Conservation (phyloP, 306 rosid genomes). For the Myrica gale region DNA sequence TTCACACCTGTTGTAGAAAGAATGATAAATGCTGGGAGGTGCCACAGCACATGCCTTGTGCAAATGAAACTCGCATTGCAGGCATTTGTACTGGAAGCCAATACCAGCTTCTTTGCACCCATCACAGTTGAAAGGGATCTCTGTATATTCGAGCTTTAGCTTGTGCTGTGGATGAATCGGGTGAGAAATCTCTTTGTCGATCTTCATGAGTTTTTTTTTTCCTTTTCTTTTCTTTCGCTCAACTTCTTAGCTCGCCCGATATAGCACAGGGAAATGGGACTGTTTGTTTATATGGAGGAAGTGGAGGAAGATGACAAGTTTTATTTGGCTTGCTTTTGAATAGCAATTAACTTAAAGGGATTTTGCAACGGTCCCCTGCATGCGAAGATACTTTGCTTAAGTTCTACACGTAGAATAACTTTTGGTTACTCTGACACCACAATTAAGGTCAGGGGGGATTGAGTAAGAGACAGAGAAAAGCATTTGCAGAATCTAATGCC, state of each 20-base stretch:
- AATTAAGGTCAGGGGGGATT: constrained; percentile 18
- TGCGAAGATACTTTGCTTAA: constrained; percentile 43
- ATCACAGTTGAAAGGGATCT: constrained; percentile 52
- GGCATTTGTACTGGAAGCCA: constrained; percentile 54
- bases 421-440: constrained; percentile 20
- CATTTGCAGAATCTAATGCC: constrained; percentile 41
- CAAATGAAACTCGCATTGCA: constrained; percentile 39
- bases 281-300: constrained; percentile 7
- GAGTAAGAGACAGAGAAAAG: constrained; percentile 16
- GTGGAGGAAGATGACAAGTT: neutral
- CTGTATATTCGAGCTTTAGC: constrained; percentile 45
- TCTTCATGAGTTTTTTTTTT: constrained; percentile 21
- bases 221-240: neutral
- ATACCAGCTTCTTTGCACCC: constrained; percentile 64
- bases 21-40: constrained; percentile 29
- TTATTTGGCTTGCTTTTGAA: constrained; percentile 6
- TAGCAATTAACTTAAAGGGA: constrained; percentile 4
- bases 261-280: neutral
- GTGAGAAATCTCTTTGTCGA: constrained; percentile 44
- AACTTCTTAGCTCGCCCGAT: neutral
- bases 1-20: constrained; percentile 46
- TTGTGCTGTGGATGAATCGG: constrained; percentile 49
- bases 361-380: constrained; percentile 6
- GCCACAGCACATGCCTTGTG: constrained; percentile 51
- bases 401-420: constrained; percentile 34